Percentiles rank a stretch among this genome's conserved stretches.
phyloP scores from a whole-genome alignment of 2,329 filamentous ascomycete species.

The Aspergillus ochraceoroseus region DNA sequence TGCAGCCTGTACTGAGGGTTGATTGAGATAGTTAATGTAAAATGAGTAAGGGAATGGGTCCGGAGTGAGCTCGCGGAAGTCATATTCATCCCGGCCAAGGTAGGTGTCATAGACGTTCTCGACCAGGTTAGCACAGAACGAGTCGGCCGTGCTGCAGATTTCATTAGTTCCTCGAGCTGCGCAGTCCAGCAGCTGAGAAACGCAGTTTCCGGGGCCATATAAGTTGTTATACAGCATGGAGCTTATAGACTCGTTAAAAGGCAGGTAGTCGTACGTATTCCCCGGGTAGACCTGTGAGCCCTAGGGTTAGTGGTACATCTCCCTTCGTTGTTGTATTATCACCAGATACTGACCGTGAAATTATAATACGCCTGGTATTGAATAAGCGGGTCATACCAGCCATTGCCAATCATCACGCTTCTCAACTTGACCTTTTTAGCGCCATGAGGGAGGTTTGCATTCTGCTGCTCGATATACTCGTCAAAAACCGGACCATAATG shows the following conservation, averaged over 20 bases:
- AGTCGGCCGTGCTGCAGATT: slow-evolving; percentile 6
- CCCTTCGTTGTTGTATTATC: no score
- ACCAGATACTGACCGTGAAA: neutral
- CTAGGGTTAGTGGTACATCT: neutral
- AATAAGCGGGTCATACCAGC: slow-evolving; percentile 2
- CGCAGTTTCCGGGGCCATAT: slow-evolving; percentile 9
- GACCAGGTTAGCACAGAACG: slow-evolving; percentile 7
- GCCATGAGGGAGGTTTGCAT: slow-evolving; percentile 2
- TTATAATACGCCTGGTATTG: slow-evolving; percentile 1
- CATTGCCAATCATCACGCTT: slow-evolving; percentile 8
- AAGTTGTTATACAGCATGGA: slow-evolving; percentile 9
- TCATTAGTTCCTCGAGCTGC: neutral
- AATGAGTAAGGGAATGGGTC: slow-evolving; percentile 11
- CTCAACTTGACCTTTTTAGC: slow-evolving; percentile 9
- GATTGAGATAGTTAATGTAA: slow-evolving; percentile 10
- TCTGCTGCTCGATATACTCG: slow-evolving; percentile 13
- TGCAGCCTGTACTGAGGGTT: slow-evolving; percentile 5
- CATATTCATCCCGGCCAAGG: slow-evolving; percentile 8
- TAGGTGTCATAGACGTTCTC: slow-evolving; percentile 7
- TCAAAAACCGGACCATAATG: slow-evolving; percentile 9
- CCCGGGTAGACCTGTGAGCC: neutral
- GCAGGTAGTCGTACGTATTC: slow-evolving; percentile 10
- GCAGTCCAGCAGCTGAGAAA: slow-evolving; percentile 8
- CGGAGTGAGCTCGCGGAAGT: slow-evolving; percentile 9
- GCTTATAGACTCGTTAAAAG: slow-evolving; percentile 10